These are phyloP conservation scores for Avena insularis DNA, from an alignment of 176 grass and related monocot species.

Conservation along the genomic window DNA sequence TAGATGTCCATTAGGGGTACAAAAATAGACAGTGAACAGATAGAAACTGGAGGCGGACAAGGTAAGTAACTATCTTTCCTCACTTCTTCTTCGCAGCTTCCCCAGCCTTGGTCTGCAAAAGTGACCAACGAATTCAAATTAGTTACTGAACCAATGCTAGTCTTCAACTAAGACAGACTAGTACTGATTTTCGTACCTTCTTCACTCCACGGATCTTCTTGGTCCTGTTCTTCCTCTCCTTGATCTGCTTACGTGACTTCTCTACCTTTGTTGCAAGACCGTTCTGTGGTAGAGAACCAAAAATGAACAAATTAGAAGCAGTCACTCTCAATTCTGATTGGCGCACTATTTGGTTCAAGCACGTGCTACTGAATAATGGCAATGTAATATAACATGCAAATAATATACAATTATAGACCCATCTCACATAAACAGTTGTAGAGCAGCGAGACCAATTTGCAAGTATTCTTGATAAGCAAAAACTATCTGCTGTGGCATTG, in stretches of 20 bases:
- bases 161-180: neutral
- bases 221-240: conserved; percentile 96
- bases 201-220: conserved; percentile 95
- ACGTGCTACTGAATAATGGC: no score
- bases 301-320: neutral
- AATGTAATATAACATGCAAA: no score
- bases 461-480: neutral
- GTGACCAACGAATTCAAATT: neutral
- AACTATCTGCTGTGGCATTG: neutral
- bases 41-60: neutral
- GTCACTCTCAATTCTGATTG: no score
- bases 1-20: conserved; percentile 6
- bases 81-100: conserved; percentile 89
- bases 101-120: conserved; percentile 84
- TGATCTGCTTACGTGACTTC: conserved; percentile 94
- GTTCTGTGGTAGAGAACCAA: conserved; percentile 48
- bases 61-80: conserved; percentile 9
- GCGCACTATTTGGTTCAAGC: no score
- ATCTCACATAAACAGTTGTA: no score
- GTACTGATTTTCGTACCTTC: conserved; percentile 55
- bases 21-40: conserved; percentile 36
- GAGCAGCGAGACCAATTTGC: no score
- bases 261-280: conserved; percentile 98
- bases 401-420: no score
- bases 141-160: neutral